A percentile compares a stretch with the other conserved stretches of the same genome.
These are phyloP conservation scores for Coemansia sp. DNA, from an alignment of 192 early-diverging fungal genomes.

Conservation along the genomic window DNA sequence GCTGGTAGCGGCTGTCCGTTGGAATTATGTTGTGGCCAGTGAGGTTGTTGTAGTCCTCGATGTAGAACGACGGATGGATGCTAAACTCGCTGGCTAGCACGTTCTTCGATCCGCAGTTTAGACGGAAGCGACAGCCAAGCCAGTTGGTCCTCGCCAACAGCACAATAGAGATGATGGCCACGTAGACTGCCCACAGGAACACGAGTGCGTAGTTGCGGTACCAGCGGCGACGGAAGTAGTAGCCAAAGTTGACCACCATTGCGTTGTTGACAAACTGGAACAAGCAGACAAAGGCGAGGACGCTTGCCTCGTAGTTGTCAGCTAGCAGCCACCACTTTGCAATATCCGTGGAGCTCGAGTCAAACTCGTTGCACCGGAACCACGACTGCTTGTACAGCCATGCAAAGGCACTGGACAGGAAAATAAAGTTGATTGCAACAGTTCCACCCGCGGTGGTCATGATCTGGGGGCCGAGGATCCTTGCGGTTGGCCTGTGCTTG, in stretches of 20 bases:
- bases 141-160: slow-evolving; percentile 64
- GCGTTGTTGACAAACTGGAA: slow-evolving; percentile 73
- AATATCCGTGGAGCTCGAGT: slow-evolving; percentile 59
- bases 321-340: slow-evolving; percentile 73
- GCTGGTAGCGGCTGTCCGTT: slow-evolving; percentile 52
- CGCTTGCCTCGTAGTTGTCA: slow-evolving; percentile 70
- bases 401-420: slow-evolving; percentile 52
- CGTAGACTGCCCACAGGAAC: slow-evolving; percentile 53
- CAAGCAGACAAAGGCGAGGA: slow-evolving; percentile 58
- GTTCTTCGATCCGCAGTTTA: slow-evolving; percentile 65
- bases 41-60: slow-evolving; percentile 60
- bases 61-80: slow-evolving; percentile 21
- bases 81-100: slow-evolving; percentile 20
- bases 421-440: slow-evolving; percentile 68
- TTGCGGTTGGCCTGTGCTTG: slow-evolving; percentile 64
- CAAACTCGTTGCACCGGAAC: slow-evolving; percentile 73
- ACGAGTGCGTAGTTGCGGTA: slow-evolving; percentile 62
- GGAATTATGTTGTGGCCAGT: slow-evolving; percentile 62
- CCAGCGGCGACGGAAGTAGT: slow-evolving; percentile 61
- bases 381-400: slow-evolving; percentile 62
- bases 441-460: slow-evolving; percentile 62
- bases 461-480: slow-evolving; percentile 70
- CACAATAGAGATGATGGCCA: slow-evolving; percentile 56
- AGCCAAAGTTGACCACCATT: slow-evolving; percentile 67
- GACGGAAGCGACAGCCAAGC: slow-evolving; percentile 59